phyloP scores from a whole-genome alignment of 176 grass and related monocot species.

The Oryza australiensis region DNA sequence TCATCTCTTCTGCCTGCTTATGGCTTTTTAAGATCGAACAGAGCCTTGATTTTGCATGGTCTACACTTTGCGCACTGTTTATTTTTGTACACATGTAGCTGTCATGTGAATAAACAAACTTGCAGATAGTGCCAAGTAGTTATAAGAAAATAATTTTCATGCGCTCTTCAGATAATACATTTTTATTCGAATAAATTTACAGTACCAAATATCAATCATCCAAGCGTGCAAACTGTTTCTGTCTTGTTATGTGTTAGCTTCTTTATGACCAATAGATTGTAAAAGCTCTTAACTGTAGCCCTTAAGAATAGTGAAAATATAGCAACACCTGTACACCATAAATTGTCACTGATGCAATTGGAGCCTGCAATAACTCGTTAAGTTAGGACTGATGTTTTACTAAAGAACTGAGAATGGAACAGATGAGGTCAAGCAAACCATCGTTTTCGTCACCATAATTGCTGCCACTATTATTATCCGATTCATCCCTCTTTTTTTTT shows the following conservation, averaged over 20 bases:
- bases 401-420: slow-evolving; percentile 8
- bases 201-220: slow-evolving; percentile 9
- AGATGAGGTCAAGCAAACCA: too few relatives aligned
- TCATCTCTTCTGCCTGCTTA: neutral
- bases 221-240: slow-evolving; percentile 19
- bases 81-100: neutral
- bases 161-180: slow-evolving; percentile 14
- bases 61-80: neutral
- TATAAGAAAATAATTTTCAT: slow-evolving; percentile 25
- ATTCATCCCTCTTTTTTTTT: too few relatives aligned
- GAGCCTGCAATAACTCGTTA: slow-evolving; percentile 43
- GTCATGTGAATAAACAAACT: neutral
- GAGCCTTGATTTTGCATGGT: neutral
- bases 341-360: slow-evolving; percentile 48
- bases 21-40: neutral
- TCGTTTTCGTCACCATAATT: too few relatives aligned
- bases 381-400: neutral
- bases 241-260: slow-evolving; percentile 14
- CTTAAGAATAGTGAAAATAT: neutral
- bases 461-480: too few relatives aligned
- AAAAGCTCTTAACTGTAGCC: slow-evolving; percentile 17
- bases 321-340: neutral
- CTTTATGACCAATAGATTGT: slow-evolving; percentile 25
- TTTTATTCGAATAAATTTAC: slow-evolving; percentile 45
- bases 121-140: slow-evolving; percentile 22